phyloP scores from a whole-genome alignment of 768 basidiomycete species.

The Hygrocybe coccinea region DNA sequence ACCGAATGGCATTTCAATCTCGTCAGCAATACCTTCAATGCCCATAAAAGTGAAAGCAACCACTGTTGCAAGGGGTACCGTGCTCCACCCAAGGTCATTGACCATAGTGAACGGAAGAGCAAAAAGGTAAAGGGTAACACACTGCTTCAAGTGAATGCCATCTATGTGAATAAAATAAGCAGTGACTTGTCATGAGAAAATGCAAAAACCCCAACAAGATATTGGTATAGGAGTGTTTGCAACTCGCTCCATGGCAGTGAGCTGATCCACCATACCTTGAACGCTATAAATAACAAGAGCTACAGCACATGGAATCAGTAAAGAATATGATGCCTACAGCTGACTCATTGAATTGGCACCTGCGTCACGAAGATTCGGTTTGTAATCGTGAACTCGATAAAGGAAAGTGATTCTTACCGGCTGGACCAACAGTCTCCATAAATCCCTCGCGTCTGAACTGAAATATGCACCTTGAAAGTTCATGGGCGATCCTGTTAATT shows the following conservation, averaged over 20 bases:
- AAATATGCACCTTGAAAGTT: constrained; percentile 66
- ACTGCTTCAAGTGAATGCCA: constrained; percentile 91
- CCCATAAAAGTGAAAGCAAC: constrained; percentile 91
- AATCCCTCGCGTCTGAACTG: constrained; percentile 74
- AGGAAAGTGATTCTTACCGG: constrained; percentile 43
- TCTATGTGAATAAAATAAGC: constrained; percentile 39
- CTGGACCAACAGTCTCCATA: constrained; percentile 86
- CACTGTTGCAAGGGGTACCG: constrained; percentile 79
- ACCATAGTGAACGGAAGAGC: constrained; percentile 85
- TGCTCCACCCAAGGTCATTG: constrained; percentile 75
- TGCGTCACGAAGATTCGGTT: constrained; percentile 22
- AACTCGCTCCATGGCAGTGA: constrained; percentile 85
- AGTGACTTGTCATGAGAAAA: background rate
- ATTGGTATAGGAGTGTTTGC: constrained; percentile 82
- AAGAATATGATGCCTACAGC: constrained; percentile 43
- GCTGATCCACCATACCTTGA: constrained; percentile 78
- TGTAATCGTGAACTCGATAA: background rate
- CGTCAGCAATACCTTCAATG: constrained; percentile 92
- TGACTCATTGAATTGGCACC: constrained; percentile 74
- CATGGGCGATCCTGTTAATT: constrained; percentile 66
- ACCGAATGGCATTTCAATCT: constrained; percentile 96
- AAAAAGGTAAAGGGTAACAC: constrained; percentile 88
- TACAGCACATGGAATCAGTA: background rate
- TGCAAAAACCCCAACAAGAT: constrained; percentile 47
- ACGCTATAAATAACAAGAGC: constrained; percentile 40